Evolutionary conservation across 2,329 filamentous ascomycete species (phyloP), one percentile per base, ranked within the genome.

Genomic region (Paecilomyces fulvus): DNA sequence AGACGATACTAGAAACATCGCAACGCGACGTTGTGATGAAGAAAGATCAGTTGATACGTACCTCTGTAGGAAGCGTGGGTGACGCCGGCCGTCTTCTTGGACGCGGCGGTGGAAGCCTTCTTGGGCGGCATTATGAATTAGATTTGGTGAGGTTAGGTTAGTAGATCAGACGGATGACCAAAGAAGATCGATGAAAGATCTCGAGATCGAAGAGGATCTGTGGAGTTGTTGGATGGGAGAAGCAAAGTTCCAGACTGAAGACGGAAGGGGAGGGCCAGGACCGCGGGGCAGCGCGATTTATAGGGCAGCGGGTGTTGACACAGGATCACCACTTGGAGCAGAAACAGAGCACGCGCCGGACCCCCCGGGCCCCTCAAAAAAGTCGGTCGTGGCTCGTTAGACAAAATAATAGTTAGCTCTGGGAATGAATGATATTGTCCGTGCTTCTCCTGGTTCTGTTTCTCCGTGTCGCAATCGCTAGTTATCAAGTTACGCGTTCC

Each of bases 41-140:
- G 67, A 70, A 72, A 64, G 71, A 75, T 73, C 67, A 73, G 71
- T 64, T 58, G 62, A 70, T 67, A 77, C 80, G 70, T 75, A 87
- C 86, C 84, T 77, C 83, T 83, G 77, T 88, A 88, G 65, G 82
- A 81, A 65, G 80, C 79, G 77, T 87, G 84, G 61, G 78, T 73
- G 62, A 82, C 71, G 61, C 79, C 70, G 65, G 76, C 73, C 62
- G 79, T 75, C 77, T 84, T 83, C 79, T 85, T 85, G 67, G 81
- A 69, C 64, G 81, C 77, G 65, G 79, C 65, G 58, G 71, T 70
- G 64, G 77, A 67, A 64, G 78, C 73, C 75, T 85, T 85, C 79
- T 87, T 87, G 66, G 84, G 81, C 80, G 83, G 78, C 85, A 87
- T 87, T 67, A 66, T 78, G 68, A 67, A 59, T 49, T 51, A 57